These are phyloP conservation scores for Cercospora beticola DNA, from an alignment of 2,329 filamentous ascomycete species.

Conservation along the genomic window DNA sequence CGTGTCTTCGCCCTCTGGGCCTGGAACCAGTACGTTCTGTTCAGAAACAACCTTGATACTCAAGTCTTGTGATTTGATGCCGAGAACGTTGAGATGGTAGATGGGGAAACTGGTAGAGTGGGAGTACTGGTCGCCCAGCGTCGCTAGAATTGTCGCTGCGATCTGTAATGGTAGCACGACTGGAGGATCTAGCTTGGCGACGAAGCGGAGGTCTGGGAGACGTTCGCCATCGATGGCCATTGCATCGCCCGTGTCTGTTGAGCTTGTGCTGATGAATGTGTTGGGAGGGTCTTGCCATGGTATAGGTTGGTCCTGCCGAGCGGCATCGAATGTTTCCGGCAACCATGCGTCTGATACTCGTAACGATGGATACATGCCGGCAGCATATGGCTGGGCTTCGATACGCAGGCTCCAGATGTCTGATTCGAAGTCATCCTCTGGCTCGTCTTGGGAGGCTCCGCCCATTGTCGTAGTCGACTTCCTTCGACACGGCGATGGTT, in stretches of 20 bases:
- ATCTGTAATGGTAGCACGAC: conserved; percentile 66
- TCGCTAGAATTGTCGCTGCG: conserved; percentile 62
- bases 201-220: conserved; percentile 71
- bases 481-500: conserved; percentile 32
- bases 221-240: conserved; percentile 55
- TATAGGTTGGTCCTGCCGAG: conserved; percentile 54
- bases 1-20: conserved; percentile 18
- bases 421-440: not conserved
- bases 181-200: conserved; percentile 72
- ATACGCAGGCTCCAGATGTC: conserved; percentile 67
- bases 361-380: conserved; percentile 58
- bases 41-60: conserved; percentile 2
- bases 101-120: conserved; percentile 27
- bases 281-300: conserved; percentile 70
- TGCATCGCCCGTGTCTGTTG: conserved; percentile 46
- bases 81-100: conserved; percentile 28
- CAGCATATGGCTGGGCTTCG: conserved; percentile 57
- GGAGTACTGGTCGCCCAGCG: conserved; percentile 58
- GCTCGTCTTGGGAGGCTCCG: not conserved
- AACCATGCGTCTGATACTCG: conserved; percentile 75
- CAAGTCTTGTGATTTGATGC: conserved; percentile 17
- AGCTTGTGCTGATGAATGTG: conserved; percentile 50
- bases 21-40: conserved; percentile 8
- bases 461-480: conserved; percentile 41
- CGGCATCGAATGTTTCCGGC: conserved; percentile 66